A percentile compares a stretch with the other conserved stretches of the same genome.
phyloP scores from a whole-genome alignment of 352 stramenopile species.

The Phytopythium chamaehyphon region DNA sequence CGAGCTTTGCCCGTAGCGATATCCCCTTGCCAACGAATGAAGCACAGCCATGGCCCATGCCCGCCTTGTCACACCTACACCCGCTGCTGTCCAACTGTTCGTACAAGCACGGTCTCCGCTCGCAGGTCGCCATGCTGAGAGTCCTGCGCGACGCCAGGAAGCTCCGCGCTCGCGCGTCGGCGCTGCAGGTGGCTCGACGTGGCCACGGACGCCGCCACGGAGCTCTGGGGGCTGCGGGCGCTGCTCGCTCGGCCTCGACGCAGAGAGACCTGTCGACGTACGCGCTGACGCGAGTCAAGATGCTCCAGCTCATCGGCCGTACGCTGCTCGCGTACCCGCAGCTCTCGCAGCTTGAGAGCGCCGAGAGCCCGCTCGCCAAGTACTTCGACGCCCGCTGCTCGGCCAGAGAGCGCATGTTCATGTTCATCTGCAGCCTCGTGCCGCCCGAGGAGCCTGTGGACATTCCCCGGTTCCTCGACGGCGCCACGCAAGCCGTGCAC shows the following conservation, averaged over 20 bases:
- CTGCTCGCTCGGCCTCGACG: constrained; percentile 16
- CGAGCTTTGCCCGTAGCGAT: no score
- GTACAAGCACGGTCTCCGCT: no score
- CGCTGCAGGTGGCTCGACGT: no score
- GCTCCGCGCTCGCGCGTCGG: no score
- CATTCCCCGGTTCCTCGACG: constrained; percentile 30
- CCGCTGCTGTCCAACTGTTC: neutral
- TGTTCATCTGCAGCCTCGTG: constrained; percentile 40
- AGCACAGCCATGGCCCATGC: constrained; percentile 3
- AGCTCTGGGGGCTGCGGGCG: neutral
- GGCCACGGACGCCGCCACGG: no score
- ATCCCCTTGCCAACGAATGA: neutral
- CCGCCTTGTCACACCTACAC: neutral
- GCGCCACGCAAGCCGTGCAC: constrained; percentile 25
- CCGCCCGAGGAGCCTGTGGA: constrained; percentile 37
- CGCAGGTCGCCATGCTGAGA: no score
- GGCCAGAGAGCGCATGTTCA: constrained; percentile 35
- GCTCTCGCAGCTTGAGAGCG: constrained; percentile 27
- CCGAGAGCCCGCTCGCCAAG: constrained; percentile 19
- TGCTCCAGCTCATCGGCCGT: constrained; percentile 33
- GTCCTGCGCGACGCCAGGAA: no score
- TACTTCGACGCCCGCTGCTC: constrained; percentile 21
- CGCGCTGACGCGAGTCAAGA: constrained; percentile 30
- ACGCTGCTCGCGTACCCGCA: constrained; percentile 32
- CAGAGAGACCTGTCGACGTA: constrained; percentile 19